Conservation (phyloP, 2,329 filamentous ascomycete species). For the Epichloe scottii region DNA sequence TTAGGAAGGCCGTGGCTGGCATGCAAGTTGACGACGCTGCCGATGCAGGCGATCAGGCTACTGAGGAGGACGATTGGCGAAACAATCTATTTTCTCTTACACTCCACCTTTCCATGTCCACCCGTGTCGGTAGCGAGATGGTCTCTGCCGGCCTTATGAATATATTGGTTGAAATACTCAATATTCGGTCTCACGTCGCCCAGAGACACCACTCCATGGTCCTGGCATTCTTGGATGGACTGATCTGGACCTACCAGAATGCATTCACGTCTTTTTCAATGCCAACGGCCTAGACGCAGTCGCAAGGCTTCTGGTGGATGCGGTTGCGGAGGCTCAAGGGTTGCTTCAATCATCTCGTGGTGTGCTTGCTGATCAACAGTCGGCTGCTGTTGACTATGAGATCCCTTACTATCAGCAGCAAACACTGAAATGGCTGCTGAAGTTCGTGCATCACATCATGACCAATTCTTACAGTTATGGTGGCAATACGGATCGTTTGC, state of each 20-base stretch:
- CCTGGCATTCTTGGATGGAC: slow-evolving; percentile 74
- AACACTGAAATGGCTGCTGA: slow-evolving; percentile 84
- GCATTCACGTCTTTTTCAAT: slow-evolving; percentile 74
- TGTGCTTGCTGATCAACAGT: slow-evolving; percentile 56
- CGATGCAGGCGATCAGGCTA: slow-evolving; percentile 46
- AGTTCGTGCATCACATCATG: slow-evolving; percentile 95
- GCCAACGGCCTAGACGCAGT: slow-evolving; percentile 82
- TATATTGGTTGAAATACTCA: slow-evolving; percentile 78
- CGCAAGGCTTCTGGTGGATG: slow-evolving; percentile 70
- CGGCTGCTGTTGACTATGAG: slow-evolving; percentile 78
- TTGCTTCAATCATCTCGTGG: slow-evolving; percentile 57
- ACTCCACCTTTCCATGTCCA: slow-evolving; percentile 63
- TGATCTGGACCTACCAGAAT: slow-evolving; percentile 75
- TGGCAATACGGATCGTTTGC: slow-evolving; percentile 75
- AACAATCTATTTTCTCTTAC: slow-evolving; percentile 82
- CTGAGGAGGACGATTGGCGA: slow-evolving; percentile 76
- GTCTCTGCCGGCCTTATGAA: slow-evolving; percentile 82
- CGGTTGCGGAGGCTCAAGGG: slow-evolving; percentile 58
- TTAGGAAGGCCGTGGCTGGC: slow-evolving; percentile 78
- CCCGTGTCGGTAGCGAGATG: slow-evolving; percentile 68
- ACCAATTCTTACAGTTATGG: slow-evolving; percentile 55
- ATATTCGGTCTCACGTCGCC: slow-evolving; percentile 67
- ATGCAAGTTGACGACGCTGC: slow-evolving; percentile 46
- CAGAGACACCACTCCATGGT: slow-evolving; percentile 75
- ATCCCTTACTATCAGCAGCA: slow-evolving; percentile 91